Evolutionary conservation across 768 basidiomycete species (phyloP).

Genomic region (Lepiota venenata): DNA sequence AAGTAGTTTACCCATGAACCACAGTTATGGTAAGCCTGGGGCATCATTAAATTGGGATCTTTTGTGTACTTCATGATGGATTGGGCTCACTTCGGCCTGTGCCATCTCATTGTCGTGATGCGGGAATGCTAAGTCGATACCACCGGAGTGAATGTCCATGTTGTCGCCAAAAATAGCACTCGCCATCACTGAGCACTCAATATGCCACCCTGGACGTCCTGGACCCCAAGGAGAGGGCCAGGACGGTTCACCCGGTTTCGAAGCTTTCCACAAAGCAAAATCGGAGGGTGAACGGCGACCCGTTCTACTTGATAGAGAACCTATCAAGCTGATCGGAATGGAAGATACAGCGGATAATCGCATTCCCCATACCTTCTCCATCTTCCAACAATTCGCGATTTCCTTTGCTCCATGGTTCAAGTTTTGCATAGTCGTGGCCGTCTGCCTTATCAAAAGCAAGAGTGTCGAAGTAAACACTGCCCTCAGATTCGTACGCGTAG

Average conservation of each 20-base stretch:
- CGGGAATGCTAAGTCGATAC: slow-evolving; percentile 96
- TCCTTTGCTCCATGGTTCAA: slow-evolving; percentile 95
- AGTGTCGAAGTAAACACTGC: slow-evolving; percentile 93
- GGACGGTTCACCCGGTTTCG: slow-evolving; percentile 92
- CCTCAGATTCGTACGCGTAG: slow-evolving; percentile 64
- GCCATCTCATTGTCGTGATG: slow-evolving; percentile 99
- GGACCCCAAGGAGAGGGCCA: slow-evolving; percentile 97
- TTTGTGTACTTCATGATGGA: slow-evolving; percentile 9
- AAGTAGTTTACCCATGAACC: slow-evolving; percentile 98
- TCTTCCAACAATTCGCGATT: slow-evolving; percentile 88
- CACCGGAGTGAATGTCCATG: slow-evolving; percentile 98
- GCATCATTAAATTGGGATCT: slow-evolving; percentile 7
- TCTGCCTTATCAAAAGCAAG: slow-evolving; percentile 72
- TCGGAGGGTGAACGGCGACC: slow-evolving; percentile 83
- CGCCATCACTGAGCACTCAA: slow-evolving; percentile 99
- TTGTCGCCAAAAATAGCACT: slow-evolving; percentile 83
- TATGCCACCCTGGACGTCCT: slow-evolving; percentile 98
- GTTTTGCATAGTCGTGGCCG: slow-evolving; percentile 85
- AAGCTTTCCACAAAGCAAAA: slow-evolving; percentile 98
- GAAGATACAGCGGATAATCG: not conserved
- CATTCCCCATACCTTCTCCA: slow-evolving; percentile 70
- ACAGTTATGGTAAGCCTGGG: slow-evolving; percentile 90
- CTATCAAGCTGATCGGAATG: slow-evolving; percentile 20
- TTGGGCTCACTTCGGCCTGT: slow-evolving; percentile 76
- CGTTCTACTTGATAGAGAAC: slow-evolving; percentile 38